Conservation (phyloP, 306 rosid species). For the Begonia masoniana region DNA sequence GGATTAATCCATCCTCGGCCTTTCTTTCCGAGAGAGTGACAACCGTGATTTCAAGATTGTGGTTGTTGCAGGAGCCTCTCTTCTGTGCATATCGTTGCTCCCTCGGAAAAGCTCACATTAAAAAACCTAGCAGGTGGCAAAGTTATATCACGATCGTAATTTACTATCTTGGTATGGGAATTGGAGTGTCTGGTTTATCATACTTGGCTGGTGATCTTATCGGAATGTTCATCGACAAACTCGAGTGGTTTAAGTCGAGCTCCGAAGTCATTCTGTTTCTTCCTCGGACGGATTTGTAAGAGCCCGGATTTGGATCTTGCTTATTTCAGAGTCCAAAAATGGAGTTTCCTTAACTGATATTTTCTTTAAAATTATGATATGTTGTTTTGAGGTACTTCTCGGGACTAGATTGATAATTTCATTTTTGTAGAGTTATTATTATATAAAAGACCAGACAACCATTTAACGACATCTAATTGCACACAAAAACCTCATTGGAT, state of each 20-base stretch:
- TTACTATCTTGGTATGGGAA: conserved; percentile 29
- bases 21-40: conserved; percentile 44
- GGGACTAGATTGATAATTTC: no score
- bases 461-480: no score
- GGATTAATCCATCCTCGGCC: conserved; percentile 64
- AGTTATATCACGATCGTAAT: conserved; percentile 32
- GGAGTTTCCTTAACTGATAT: no score
- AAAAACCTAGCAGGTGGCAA: conserved; percentile 20
- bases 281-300: no score
- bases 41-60: conserved; percentile 50
- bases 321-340: no score
- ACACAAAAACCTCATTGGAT: no score
- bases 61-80: conserved; percentile 61
- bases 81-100: conserved; percentile 54
- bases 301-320: no score
- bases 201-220: conserved; percentile 46
- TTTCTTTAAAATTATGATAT: no score
- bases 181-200: conserved; percentile 40
- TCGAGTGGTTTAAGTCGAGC: conserved; percentile 39
- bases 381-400: no score
- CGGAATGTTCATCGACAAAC: conserved; percentile 21
- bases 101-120: conserved; percentile 34
- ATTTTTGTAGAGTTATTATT: no score
- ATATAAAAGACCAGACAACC: no score
- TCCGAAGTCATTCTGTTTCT: conserved; percentile 8